Base-by-base conservation (phyloP, 2,329 filamentous ascomycete genomes). In the Alternaria tenuissima region DNA sequence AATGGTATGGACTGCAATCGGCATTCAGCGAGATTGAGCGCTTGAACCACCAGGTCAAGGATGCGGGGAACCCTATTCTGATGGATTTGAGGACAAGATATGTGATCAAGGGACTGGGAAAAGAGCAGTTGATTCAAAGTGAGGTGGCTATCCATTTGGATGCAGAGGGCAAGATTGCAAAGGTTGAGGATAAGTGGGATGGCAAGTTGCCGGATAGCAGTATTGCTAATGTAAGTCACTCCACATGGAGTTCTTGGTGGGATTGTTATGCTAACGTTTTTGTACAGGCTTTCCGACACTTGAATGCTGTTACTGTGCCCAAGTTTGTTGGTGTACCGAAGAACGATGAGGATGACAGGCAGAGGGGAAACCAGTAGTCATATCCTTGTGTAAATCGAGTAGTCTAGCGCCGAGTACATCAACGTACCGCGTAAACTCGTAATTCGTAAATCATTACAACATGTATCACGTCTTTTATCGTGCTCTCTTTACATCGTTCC, bases 11-110 rank as follows among this genome's bases (percentile, higher is more conserved):
- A 2, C 80, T 90, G 1, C 81, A 86, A 54, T 76, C 82, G 4
- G 83, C 86, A 3, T 89, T 89, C 73, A 81, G 78, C 44, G 82
- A 86, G 49, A 89, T 89, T 66, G 79, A 85, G 71, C 83, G 86
- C 26, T 78, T 86, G 47, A 77, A 80, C 36, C 84, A 88, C 71
- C 73, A 80, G 39, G 86, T 90, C 11, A 85, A 78, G 1, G 81
- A 80, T 16, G 74, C 79, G 0, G 86, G 87, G 1, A 88, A 89
- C 64, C 87, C 88, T 0, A 88, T 90, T 41, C 76, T 82, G 59
- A 76, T 90, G 68, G 81, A 87, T 44, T 49, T 87, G 61, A 83
- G 82, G 71, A 85, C 81, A 1, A 74, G 80, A 52, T 87, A 87
- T 72, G 81, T 81, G 5, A 75, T 87, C 59, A 87, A 86, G 75